Evolutionary conservation across 2,329 filamentous ascomycete species (phyloP).

Genomic region (Cladorrhinum sp.): DNA sequence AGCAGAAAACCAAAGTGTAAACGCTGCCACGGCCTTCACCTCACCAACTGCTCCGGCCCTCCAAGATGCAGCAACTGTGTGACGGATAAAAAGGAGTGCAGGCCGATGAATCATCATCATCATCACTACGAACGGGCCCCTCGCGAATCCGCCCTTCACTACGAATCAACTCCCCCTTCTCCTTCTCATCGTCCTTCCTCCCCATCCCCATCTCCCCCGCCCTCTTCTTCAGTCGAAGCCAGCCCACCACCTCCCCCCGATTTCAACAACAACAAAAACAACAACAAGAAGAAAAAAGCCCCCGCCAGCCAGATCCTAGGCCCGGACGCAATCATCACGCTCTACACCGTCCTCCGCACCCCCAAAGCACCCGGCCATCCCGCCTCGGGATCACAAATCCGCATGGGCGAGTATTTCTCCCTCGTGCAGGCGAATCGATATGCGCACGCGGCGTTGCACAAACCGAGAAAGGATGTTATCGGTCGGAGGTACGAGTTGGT

Average conservation of each 20-base stretch:
- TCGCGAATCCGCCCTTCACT: not conserved
- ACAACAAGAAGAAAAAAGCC: not conserved
- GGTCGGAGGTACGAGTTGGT: constrained; percentile 8
- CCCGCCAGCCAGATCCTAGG: not conserved
- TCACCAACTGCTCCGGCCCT: not conserved
- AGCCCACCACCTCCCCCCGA: not conserved
- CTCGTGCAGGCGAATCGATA: constrained; percentile 8
- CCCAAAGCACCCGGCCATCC: not conserved
- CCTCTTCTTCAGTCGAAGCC: not conserved
- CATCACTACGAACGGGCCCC: no score
- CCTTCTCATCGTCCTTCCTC: no score
- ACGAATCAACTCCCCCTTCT: not conserved
- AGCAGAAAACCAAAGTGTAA: not conserved
- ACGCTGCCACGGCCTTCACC: not conserved
- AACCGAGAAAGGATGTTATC: constrained; percentile 3
- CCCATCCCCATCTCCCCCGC: not conserved
- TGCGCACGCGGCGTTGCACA: not conserved
- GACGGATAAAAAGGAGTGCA: not conserved
- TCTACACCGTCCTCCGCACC: constrained; percentile 4
- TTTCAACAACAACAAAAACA: not conserved
- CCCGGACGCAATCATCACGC: not conserved
- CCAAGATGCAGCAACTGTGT: not conserved
- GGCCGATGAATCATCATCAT: not conserved
- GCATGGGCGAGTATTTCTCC: constrained; percentile 7
- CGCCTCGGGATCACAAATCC: not conserved